Conservation (phyloP, 768 basidiomycete genomes). For the Amanita pseudoporphyria region DNA sequence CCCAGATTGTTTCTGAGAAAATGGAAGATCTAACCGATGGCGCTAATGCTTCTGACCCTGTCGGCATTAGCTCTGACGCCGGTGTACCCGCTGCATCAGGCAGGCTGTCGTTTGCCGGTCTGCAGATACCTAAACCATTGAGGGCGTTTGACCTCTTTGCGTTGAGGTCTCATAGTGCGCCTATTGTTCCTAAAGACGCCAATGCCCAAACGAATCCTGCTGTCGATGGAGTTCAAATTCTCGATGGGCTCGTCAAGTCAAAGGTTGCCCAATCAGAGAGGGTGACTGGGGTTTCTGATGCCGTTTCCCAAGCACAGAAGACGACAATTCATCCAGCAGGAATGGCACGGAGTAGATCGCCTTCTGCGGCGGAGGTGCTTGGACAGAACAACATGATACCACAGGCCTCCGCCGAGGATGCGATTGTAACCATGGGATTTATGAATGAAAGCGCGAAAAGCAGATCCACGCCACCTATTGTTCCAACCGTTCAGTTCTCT, state of each 20-base stretch:
- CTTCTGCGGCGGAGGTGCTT: neutral
- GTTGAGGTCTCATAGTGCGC: conserved; percentile 42
- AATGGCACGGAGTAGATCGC: neutral
- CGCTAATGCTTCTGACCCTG: neutral
- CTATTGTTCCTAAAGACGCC: conserved; percentile 38
- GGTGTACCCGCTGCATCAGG: neutral
- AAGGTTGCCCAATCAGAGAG: neutral
- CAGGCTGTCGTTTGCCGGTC: conserved; percentile 5
- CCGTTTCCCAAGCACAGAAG: neutral
- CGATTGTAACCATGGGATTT: neutral
- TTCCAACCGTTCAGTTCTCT: neutral
- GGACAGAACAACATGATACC: neutral
- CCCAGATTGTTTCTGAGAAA: conserved; percentile 9
- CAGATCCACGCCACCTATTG: too few species aligned
- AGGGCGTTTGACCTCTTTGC: conserved; percentile 39
- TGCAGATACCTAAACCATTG: conserved; percentile 30
- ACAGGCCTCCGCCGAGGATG: conserved; percentile 14
- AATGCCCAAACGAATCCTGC: conserved; percentile 5
- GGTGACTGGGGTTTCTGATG: neutral
- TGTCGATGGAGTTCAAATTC: conserved; percentile 7
- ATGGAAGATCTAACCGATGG: neutral
- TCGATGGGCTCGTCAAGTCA: neutral
- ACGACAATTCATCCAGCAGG: neutral
- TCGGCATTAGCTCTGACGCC: neutral
- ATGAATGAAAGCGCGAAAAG: too few species aligned